Percentiles rank a stretch among this genome's conserved stretches.
phyloP scores from a whole-genome alignment of 2,329 filamentous ascomycete species.

The Balansia obtecta region DNA sequence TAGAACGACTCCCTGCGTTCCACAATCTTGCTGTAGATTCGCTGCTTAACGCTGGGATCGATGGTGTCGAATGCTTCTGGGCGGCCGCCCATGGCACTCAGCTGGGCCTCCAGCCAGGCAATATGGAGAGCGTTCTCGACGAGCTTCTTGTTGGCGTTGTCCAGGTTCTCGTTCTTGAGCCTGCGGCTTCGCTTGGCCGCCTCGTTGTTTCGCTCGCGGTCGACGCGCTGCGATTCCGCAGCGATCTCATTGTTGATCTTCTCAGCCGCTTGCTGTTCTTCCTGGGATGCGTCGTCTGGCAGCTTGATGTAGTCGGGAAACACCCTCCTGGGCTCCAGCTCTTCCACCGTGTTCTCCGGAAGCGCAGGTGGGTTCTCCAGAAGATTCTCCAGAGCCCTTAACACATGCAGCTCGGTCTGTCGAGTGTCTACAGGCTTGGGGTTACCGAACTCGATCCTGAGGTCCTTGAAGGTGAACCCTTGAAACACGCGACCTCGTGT shows the following conservation, averaged over 20 bases:
- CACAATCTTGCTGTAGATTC: neutral
- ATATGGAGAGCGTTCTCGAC: slow-evolving; percentile 8
- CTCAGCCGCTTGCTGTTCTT: slow-evolving; percentile 6
- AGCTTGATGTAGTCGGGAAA: slow-evolving; percentile 11
- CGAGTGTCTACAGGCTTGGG: neutral
- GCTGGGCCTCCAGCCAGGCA: slow-evolving; percentile 5
- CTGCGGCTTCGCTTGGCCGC: slow-evolving; percentile 24
- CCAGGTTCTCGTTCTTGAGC: slow-evolving; percentile 9
- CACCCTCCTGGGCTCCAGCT: slow-evolving; percentile 16
- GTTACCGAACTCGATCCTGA: neutral
- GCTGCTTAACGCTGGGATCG: neutral
- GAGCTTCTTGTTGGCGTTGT: slow-evolving; percentile 3
- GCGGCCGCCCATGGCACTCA: slow-evolving; percentile 2
- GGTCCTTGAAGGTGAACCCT: neutral
- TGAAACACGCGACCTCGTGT: neutral
- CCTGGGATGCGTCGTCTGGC: slow-evolving; percentile 2
- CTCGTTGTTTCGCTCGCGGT: slow-evolving; percentile 24
- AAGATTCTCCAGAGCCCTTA: neutral
- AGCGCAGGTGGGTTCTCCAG: slow-evolving; percentile 14
- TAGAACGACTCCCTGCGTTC: neutral
- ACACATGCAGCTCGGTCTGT: neutral
- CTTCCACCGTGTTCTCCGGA: slow-evolving; percentile 13
- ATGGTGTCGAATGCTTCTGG: slow-evolving; percentile 2
- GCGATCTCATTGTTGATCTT: slow-evolving; percentile 17
- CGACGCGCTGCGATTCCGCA: slow-evolving; percentile 11